Base-by-base conservation (phyloP, 1,284 basidiomycete species). In the Pseudozyma pruni region DNA sequence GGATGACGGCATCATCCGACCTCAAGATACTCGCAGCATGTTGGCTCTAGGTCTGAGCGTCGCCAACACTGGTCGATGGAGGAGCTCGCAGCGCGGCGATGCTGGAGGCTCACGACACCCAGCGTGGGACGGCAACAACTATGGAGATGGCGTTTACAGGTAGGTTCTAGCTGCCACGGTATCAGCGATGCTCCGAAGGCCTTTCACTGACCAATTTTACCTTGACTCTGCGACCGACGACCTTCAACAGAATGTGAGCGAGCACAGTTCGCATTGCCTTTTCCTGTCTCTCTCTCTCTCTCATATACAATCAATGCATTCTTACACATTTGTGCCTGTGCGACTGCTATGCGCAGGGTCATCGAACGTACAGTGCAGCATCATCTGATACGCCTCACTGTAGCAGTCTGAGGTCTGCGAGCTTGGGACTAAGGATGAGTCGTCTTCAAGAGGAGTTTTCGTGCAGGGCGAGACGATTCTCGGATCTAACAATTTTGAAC, bases 1-100 rank as follows among this genome's bases (percentile, higher is more conserved):
- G 93, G 94, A 96, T 81, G 94, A 97, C 81, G 94, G 94, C 1
- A 91, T 97, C 69, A 94, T 97, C 82, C 88, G 88, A 71, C 94
- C 94, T 3, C 88, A 87, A n/a, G 93, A 97, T 80, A 97, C 94
- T 0, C 86, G 94, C 44, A 90, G 93, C 83, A 89, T 91, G 0
- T 87, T 96, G 42, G 93, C 93, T 4, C 86, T 97, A 3, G 91
- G 89, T 10, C 86, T 97, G 23, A 90, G 89, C 17, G 85, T 96
- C 16, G 88, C 90, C 52, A 60, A 74, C 79, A 38, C 82, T 73
- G 55, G 34, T 54, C 72, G 74, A 54, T 77, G 63, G 66, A 61
- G 69, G 33, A 77, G 75, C 57, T 41, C 49, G 23, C 57, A 62
- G 34, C 56, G 70, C n/a, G 56, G 62, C 31, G 52, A 52, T 31